Base-by-base conservation (phyloP, 805 yeast species). In the Sungouiella thailandica region DNA sequence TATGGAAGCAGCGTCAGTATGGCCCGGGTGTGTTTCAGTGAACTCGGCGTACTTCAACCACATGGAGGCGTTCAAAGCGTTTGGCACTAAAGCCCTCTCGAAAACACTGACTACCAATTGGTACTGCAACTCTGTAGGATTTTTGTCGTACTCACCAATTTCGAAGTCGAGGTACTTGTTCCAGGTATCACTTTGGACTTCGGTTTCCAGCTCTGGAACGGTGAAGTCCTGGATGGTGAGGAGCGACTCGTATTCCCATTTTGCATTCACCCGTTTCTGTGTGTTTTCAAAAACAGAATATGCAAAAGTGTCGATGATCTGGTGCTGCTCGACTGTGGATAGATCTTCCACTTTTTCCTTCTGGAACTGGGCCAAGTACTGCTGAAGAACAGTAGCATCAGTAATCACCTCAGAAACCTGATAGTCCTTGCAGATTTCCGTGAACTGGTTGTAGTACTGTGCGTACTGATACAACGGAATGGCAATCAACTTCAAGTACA, bases 401-500 rank as follows among this genome's bases (percentile, higher is more conserved):
- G 56, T 17, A 4, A 67, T 41, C 6, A 46, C 32, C n/a, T 58
- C 56, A 2, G 47, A 38, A 2, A 69, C 36, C 5, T 45, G 47
- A 50, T 60, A 60, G 19, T 56, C 50, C 31, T 64, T 60, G 40
- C 53, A 50, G 40, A 65, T 41, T 42, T 64, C 63, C 39, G 62
- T 47, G 50, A 76, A 57, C 49, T 67, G 52, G 62, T 65, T 78
- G 49, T 75, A 83, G 54, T 81, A 90, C 43, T 74, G 77, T 0
- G 96, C 81, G 54, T 87, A 89, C 49, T 88, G 95, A 57, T 90
- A 90, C 28, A 90, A 58, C 0, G 97, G 97, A 2, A 84, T 63
- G 25, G 52, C 51, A 25, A 77, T 55, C 29, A 79, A 57, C 37
- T 62, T 60, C 18, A 69, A 46, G 36, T 80, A 68, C 1, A 76